phyloP scores from a whole-genome alignment of 1,284 basidiomycete species.

The Ganoderma meredithae region DNA sequence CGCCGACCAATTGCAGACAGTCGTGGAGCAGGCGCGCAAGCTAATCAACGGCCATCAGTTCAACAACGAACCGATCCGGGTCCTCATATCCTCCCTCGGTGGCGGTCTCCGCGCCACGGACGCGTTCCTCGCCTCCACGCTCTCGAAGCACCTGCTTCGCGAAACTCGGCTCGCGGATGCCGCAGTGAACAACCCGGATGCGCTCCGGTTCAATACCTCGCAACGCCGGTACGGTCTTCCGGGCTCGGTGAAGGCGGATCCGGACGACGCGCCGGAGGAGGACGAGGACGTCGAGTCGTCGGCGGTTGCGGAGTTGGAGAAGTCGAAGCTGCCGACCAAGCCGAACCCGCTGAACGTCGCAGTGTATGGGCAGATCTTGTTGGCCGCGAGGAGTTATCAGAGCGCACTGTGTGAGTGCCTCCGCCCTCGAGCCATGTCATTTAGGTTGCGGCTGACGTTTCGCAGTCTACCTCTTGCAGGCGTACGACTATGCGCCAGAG shows the following conservation, averaged over 20 bases:
- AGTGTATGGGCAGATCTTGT: conserved; percentile 89
- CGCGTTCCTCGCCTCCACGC: conserved; percentile 75
- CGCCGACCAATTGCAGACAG: conserved; percentile 59
- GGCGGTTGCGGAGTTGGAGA: conserved; percentile 31
- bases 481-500: conserved; percentile 83
- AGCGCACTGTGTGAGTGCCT: conserved; percentile 83
- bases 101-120: conserved; percentile 74
- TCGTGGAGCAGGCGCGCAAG: conserved; percentile 79
- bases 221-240: conserved; percentile 58
- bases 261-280: conserved; percentile 46
- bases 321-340: conserved; percentile 63
- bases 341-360: conserved; percentile 78
- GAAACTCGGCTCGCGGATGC: conserved; percentile 74
- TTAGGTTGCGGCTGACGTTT: conserved; percentile 37
- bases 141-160: conserved; percentile 86
- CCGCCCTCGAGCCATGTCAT: background rate
- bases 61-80: conserved; percentile 83
- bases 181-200: conserved; percentile 66
- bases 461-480: conserved; percentile 87
- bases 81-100: conserved; percentile 75
- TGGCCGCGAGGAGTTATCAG: conserved; percentile 88
- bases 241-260: conserved; percentile 40
- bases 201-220: conserved; percentile 62
- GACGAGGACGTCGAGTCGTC: conserved; percentile 38
- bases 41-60: conserved; percentile 76